Percentiles rank a stretch among this genome's conserved stretches.
phyloP scores from a whole-genome alignment of 768 basidiomycete genomes.

The Tricholomella constricta region DNA sequence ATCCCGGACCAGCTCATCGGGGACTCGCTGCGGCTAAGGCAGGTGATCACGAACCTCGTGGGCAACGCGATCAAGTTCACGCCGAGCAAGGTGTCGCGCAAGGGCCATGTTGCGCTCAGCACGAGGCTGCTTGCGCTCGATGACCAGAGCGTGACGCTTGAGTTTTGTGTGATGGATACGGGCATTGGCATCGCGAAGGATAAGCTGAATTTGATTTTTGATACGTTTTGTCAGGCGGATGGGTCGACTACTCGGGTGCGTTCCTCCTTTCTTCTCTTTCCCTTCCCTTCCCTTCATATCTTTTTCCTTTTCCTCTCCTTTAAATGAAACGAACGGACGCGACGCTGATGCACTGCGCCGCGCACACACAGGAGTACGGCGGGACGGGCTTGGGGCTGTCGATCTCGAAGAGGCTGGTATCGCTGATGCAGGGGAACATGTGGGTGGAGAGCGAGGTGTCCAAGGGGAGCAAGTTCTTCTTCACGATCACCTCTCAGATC shows the following conservation, averaged over 20 bases:
- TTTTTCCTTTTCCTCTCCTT: too few relatives aligned
- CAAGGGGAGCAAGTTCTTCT: conserved; percentile 94
- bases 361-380: conserved; percentile 84
- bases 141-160: conserved; percentile 83
- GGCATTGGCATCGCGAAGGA: conserved; percentile 99
- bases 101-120: conserved; percentile 90
- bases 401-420: conserved; percentile 95
- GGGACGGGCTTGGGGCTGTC: conserved; percentile 96
- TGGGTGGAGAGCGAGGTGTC: conserved; percentile 97
- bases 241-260: conserved; percentile 92
- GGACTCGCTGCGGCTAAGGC: conserved; percentile 90
- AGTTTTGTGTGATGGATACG: conserved; percentile 97
- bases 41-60: conserved; percentile 94
- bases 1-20: conserved; percentile 98
- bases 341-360: conserved; percentile 1
- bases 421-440: conserved; percentile 97
- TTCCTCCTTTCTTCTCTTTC: conserved; percentile 20
- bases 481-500: conserved; percentile 89
- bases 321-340: too few relatives aligned
- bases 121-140: conserved; percentile 79
- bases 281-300: too few relatives aligned
- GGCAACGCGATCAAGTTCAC: conserved; percentile 99
- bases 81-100: conserved; percentile 70
- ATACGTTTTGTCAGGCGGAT: conserved; percentile 98
- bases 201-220: conserved; percentile 97